Base-by-base conservation (phyloP, 2,329 filamentous ascomycete genomes). In the Elsinoe australis region DNA sequence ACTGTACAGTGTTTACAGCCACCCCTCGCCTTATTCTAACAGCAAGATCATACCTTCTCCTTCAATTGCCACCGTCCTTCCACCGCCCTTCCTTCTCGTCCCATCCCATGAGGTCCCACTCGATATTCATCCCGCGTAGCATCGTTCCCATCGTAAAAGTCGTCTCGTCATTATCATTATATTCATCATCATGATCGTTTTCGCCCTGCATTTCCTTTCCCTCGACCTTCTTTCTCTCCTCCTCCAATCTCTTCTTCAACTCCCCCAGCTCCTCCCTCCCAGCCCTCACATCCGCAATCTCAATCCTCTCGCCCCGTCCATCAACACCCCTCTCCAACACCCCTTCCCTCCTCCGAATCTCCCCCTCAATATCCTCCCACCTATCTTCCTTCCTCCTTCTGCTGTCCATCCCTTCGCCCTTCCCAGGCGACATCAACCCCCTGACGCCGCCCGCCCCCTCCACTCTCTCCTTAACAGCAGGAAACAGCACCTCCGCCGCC, bases 101-200 rank as follows among this genome's bases (percentile, higher is more conserved):
- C 59, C 76, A 84, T 4, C 80, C 81, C 54, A 85, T 80, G n/a
- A 76, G 58, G 41, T 72, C 66, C 3, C 77, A 63, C 49, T 83
- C 78, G 49, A 85, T 75, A 56, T 82, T 80, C 51, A 85, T 65
- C 22, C 73, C 78, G 54, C 73, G 74, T 12, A 85, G 69, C 81
- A 85, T 84, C 72, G 78, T 78, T 39, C 75, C 78, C 74, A 85
- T 82, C 9, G 79, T 83, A 57, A 84, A 83, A 9, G 73, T 74
- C 78, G 80, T 63, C 52, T 67, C 66, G 64, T 68, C 64, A 8
- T 61, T 58, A 5, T 61, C 52, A 32, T 58, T n/a, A n/a, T n/a
- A n/a, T n/a, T n/a, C 51, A 14, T 59, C 57, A 47, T 55, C 52
- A 33, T 62, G 59, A 31, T 59, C 59, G 22, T 65, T 56, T 21